phyloP scores from a whole-genome alignment of 331 rosid genomes.

The Dryas integrifolia region DNA sequence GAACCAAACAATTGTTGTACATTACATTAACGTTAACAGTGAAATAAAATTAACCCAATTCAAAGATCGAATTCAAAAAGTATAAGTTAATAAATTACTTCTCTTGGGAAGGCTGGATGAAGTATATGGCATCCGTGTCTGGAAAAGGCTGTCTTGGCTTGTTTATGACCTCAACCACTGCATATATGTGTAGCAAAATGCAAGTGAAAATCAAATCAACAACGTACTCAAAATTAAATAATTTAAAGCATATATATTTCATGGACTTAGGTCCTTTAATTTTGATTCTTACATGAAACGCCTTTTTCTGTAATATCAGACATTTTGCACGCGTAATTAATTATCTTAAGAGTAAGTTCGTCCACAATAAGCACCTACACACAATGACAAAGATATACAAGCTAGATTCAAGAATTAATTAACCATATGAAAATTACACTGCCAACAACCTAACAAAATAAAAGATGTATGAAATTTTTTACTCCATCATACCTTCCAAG shows the following conservation, averaged over 20 bases:
- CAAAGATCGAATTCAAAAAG: not conserved
- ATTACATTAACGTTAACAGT: not conserved
- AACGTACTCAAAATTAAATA: not conserved
- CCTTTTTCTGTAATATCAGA: slow-evolving; percentile 95
- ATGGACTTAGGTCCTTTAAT: not conserved
- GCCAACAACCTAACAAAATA: not conserved
- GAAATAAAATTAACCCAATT: slow-evolving; percentile 7
- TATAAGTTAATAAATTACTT: slow-evolving; percentile 48
- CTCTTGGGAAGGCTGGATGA: slow-evolving; percentile 85
- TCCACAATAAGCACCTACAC: slow-evolving; percentile 89
- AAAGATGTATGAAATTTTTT: slow-evolving; percentile 5
- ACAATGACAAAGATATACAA: slow-evolving; percentile 20
- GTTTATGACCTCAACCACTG: slow-evolving; percentile 95
- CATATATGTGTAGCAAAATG: slow-evolving; percentile 21
- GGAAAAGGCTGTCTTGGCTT: slow-evolving; percentile 95
- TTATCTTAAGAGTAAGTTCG: slow-evolving; percentile 82
- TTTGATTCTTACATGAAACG: slow-evolving; percentile 77
- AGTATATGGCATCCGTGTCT: slow-evolving; percentile 91
- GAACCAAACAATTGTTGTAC: not conserved
- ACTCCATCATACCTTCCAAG: slow-evolving; percentile 72
- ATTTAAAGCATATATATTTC: not conserved
- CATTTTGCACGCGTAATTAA: slow-evolving; percentile 95
- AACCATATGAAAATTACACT: slow-evolving; percentile 13
- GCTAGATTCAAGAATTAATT: slow-evolving; percentile 22
- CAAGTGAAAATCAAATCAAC: slow-evolving; percentile 9